Evolutionary conservation across 768 basidiomycete species (phyloP).

Genomic region (Trametes meyenii): DNA sequence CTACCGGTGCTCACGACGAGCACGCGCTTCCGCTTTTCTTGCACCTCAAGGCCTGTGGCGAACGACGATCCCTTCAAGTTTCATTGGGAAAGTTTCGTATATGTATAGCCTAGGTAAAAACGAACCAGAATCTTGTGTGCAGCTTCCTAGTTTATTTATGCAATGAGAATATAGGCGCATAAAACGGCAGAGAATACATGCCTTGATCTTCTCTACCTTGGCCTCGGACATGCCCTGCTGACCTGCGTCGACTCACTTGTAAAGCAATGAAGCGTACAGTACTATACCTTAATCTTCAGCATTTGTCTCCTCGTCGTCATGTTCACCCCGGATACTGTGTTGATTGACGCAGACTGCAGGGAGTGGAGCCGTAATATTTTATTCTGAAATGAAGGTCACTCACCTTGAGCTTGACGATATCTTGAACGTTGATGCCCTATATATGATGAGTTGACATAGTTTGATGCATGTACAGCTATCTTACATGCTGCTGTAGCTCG

Average conservation of each 20-base stretch:
- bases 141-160: slow-evolving; percentile 63
- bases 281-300: slow-evolving; percentile 85
- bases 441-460: not conserved
- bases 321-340: slow-evolving; percentile 84
- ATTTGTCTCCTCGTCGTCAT: slow-evolving; percentile 91
- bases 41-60: slow-evolving; percentile 88
- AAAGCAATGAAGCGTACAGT: slow-evolving; percentile 2
- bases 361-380: not conserved
- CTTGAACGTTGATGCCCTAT: slow-evolving; percentile 94
- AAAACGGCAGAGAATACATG: slow-evolving; percentile 29
- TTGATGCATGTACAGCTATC: slow-evolving; percentile 21
- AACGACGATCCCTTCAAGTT: slow-evolving; percentile 81
- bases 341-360: slow-evolving; percentile 70
- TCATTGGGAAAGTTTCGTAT: slow-evolving; percentile 3
- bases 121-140: slow-evolving; percentile 83
- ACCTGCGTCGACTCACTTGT: slow-evolving; percentile 5
- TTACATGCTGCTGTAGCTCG: slow-evolving; percentile 80
- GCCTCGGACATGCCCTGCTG: slow-evolving; percentile 91
- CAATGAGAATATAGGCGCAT: not conserved
- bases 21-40: slow-evolving; percentile 82
- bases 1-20: slow-evolving; percentile 89
- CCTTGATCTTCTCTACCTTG: slow-evolving; percentile 98
- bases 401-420: slow-evolving; percentile 92
- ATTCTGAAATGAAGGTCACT: not conserved
- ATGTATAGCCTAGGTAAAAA: not conserved